Base-by-base conservation (phyloP, 2,329 filamentous ascomycete species). In the Penicillium sp. region DNA sequence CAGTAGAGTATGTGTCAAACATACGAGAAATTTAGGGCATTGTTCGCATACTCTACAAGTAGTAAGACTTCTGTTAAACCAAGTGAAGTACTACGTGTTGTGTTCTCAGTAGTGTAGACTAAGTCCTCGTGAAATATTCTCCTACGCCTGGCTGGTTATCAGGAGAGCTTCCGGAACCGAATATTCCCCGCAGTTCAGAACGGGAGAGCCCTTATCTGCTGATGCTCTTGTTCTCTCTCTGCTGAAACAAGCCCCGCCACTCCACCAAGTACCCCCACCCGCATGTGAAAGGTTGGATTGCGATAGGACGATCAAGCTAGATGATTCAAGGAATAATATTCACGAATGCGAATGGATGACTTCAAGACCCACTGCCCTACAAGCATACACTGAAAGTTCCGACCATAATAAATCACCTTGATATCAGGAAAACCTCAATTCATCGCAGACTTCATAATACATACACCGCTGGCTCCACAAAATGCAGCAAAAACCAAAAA, bases 391-490 rank as follows among this genome's bases (percentile, higher is more conserved):
- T 28, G 6, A 2, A n/a, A 30, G 10, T 14, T 48, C 13, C 35
- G 5, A 13, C 10, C 45, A 48, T 8, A 22, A 0, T 3, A 22
- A 51, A 35, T 14, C 14, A 35, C 8, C 22, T 14, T 35, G 10
- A 11, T 30, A 33, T 51, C 30, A 6, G n/a, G 16, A 22, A 51
- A 25, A 25, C 8, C 2, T 51, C 48, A 35, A 35, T 53, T 58
- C 26, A 19, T 37, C 40, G 40, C 38, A 37, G 52, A 22, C 26
- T 38, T 52, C 48, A 58, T 52, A 52, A 52, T 45, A 58, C 40
- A 45, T 38, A 52, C 48, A 45, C 30, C 10, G 26, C 28, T 46
- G 13, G 14, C 46, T 58, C 46, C 55, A 52, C 11, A 52, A 58
- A 58, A 52, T 52, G 55, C 48, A 58, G 33, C 19, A 52, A 52